These are phyloP conservation scores for Leccinum subtestaceum DNA, from an alignment of 768 basidiomycete genomes.

Conservation along the genomic window DNA sequence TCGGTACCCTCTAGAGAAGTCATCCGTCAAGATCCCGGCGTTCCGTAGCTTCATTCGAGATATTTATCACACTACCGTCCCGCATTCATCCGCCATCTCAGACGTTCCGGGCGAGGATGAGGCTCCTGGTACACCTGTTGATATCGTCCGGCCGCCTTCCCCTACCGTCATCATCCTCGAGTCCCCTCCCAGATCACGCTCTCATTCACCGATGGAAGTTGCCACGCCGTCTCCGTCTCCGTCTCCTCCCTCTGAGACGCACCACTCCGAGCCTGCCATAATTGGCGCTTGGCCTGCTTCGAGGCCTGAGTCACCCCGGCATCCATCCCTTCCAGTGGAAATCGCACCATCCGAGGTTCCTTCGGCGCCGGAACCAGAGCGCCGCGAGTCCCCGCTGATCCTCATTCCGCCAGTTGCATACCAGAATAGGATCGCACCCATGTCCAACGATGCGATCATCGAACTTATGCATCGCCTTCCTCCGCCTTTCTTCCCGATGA, in stretches of 20 bases:
- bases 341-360: constrained; percentile 7
- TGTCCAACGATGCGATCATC: constrained; percentile 7
- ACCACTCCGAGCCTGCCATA: constrained; percentile 35
- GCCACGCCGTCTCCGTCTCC: constrained; percentile 41
- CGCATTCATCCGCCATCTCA: constrained; percentile 12
- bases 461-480: constrained; percentile 22
- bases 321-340: constrained; percentile 15
- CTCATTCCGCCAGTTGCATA: constrained; percentile 1
- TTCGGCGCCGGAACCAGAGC: constrained; percentile 1
- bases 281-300: constrained; percentile 45
- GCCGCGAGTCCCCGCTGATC: constrained; percentile 6
- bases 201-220: constrained; percentile 49
- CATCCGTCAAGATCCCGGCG: constrained; percentile 30
- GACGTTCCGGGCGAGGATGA: constrained; percentile 12
- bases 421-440: constrained; percentile 14
- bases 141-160: constrained; percentile 9
- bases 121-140: constrained; percentile 8
- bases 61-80: constrained; percentile 17
- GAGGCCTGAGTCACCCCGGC: constrained; percentile 33
- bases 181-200: constrained; percentile 31
- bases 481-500: constrained; percentile 16
- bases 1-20: constrained; percentile 14
- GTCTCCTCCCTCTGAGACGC: constrained; percentile 17
- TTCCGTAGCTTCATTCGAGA: constrained; percentile 32
- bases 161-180: constrained; percentile 19